A percentile compares a stretch with the other conserved stretches of the same genome.
These are phyloP conservation scores for Dactylellina leptospora DNA, from an alignment of 2,329 filamentous ascomycete species.

Conservation along the genomic window DNA sequence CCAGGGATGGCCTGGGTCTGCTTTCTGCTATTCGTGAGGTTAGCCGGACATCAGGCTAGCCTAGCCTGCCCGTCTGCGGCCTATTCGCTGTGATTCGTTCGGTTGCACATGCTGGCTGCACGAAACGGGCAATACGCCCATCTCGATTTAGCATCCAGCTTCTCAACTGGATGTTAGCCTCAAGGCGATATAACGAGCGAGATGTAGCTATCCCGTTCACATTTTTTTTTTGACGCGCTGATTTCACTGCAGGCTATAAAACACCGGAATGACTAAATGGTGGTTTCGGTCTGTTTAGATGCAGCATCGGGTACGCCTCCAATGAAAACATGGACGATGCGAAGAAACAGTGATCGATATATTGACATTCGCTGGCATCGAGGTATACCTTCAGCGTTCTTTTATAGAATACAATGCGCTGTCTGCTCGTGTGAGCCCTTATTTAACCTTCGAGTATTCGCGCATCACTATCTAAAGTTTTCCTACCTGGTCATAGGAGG, in stretches of 20 bases:
- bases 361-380: too few species aligned
- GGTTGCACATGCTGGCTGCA: conserved; percentile 24
- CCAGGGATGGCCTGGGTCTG: conserved; percentile 16
- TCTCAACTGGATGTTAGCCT: conserved; percentile 38
- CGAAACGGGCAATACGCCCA: conserved; percentile 44
- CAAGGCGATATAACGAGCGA: too few species aligned
- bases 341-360: too few species aligned
- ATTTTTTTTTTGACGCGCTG: conserved; percentile 19
- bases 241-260: conserved; percentile 18
- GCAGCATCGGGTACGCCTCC: too few species aligned
- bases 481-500: too few species aligned
- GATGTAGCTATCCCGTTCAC: too few species aligned
- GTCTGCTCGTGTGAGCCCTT: too few species aligned
- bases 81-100: conserved; percentile 31
- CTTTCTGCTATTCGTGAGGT: conserved; percentile 32
- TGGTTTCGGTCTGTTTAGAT: not conserved
- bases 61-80: conserved; percentile 19
- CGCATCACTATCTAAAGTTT: too few species aligned
- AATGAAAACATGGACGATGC: too few species aligned
- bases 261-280: not conserved
- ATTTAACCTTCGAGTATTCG: too few species aligned
- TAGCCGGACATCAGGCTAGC: conserved; percentile 35
- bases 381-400: too few species aligned
- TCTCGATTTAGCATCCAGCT: conserved; percentile 48
- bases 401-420: too few species aligned